Conservation (phyloP, 805 yeast genomes). For the Candida takata region DNA sequence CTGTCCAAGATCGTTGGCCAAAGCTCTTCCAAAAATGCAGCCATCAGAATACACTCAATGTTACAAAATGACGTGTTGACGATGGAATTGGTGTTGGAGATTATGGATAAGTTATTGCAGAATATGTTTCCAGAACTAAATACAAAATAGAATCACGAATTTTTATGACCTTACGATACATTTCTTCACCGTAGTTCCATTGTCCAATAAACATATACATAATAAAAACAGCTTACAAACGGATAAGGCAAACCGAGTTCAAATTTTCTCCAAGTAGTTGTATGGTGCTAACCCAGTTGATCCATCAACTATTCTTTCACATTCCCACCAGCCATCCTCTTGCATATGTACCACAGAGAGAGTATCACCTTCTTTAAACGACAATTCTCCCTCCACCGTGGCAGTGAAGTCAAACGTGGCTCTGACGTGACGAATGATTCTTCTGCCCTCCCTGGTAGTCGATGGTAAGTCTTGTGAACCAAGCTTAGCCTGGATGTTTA, state of each 20-base stretch:
- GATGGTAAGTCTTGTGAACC: constrained; percentile 35
- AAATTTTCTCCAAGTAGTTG: constrained; percentile 35
- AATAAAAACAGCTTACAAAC: too few species aligned
- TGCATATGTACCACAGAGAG: constrained; percentile 48
- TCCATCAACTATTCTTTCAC: constrained; percentile 41
- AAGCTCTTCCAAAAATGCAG: constrained; percentile 56
- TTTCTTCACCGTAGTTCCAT: background rate
- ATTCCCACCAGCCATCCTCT: constrained; percentile 74
- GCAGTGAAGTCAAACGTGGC: constrained; percentile 57
- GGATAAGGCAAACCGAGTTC: too few species aligned
- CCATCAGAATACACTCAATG: constrained; percentile 51
- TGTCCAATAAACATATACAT: background rate
- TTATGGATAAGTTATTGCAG: constrained; percentile 50
- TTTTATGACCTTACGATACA: background rate
- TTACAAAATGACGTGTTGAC: constrained; percentile 69
- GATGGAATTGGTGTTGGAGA: constrained; percentile 49
- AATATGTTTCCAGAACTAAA: constrained; percentile 27
- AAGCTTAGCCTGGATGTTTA: constrained; percentile 20
- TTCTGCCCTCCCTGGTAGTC: constrained; percentile 44
- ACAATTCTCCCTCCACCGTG: constrained; percentile 51
- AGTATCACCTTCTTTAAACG: constrained; percentile 52
- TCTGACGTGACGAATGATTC: constrained; percentile 42
- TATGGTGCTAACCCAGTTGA: constrained; percentile 54
- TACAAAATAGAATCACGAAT: background rate
- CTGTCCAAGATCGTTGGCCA: constrained; percentile 71